phyloP scores from a whole-genome alignment of 2,329 filamentous ascomycete genomes.

The Calcarisporium arbuscula region DNA sequence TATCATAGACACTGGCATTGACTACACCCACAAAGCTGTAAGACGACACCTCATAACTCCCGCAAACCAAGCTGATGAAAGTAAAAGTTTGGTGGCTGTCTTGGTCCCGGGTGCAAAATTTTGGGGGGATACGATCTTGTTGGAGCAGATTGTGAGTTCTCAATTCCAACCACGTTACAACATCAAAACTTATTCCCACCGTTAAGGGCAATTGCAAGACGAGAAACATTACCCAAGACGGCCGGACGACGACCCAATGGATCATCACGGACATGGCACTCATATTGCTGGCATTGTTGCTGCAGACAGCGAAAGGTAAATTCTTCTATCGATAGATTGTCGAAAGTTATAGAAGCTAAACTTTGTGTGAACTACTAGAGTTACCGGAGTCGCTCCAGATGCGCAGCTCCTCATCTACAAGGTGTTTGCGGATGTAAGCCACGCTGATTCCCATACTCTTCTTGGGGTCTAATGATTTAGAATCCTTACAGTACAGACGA shows the following conservation, averaged over 20 bases:
- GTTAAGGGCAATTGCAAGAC: constrained; percentile 22
- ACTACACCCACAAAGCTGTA: constrained; percentile 33
- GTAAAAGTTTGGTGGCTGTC: constrained; percentile 29
- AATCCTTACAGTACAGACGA: constrained; percentile 24
- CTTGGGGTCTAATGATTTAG: constrained; percentile 9
- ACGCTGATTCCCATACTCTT: not conserved
- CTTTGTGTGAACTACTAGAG: too few species aligned
- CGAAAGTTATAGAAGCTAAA: too few species aligned
- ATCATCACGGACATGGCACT: constrained; percentile 14
- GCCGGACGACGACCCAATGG: constrained; percentile 23
- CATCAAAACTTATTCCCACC: not conserved
- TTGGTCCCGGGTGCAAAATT: constrained; percentile 31
- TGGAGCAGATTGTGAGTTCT: constrained; percentile 22
- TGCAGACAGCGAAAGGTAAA: constrained; percentile 32
- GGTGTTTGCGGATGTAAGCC: constrained; percentile 30
- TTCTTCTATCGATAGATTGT: too few species aligned
- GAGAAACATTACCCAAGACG: constrained; percentile 21
- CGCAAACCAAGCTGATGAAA: constrained; percentile 4
- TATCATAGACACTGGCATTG: constrained; percentile 33
- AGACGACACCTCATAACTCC: constrained; percentile 1
- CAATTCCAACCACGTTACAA: too few species aligned
- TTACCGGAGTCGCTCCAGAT: constrained; percentile 39
- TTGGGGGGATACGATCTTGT: constrained; percentile 32
- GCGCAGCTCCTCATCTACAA: constrained; percentile 38
- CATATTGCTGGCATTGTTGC: constrained; percentile 42